Base-by-base conservation (phyloP, 1,284 basidiomycete species). In the Sporisorium graminicola region DNA sequence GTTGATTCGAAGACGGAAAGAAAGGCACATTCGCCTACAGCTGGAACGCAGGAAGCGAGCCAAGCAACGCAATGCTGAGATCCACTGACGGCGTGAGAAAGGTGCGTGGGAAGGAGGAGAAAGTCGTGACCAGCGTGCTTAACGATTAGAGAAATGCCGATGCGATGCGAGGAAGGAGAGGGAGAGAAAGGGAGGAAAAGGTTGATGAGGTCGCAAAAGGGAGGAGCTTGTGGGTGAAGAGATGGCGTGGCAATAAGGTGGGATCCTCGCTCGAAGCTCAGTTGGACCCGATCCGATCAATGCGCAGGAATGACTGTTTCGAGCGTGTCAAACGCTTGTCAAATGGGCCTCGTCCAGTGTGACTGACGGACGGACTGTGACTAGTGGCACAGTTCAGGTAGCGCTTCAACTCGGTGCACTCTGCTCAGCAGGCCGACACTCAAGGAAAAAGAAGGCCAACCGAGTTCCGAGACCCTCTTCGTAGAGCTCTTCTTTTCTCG, bases 211-310 rank as follows among this genome's bases (percentile, higher is more conserved):
- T 47, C 27, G 5, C 8, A 12, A n/a, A n/a, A 49, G 47, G 47
- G 13, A 14, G 4, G 5, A 8, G 27, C 29, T 26, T 29, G 46
- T 40, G 46, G 46, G 46, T 49, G 46, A 29, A 29, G 46, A n/a
- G 46, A 49, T n/a, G 47, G 47, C 47, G 47, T 49, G 27, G 47
- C 47, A 49, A 31, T n/a, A 16, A n/a, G 16, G 18, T 46, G 44
- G 27, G 47, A 29, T 31, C 31, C 7, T 29, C 13, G 16, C 14
- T 29, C 46, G 26, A 29, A 49, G 47, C 27, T 49, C 27, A 49
- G 47, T 49, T 49, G 27, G 24, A 18, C 47, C 47, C 47, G 47
- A 49, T 49, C 47, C 47, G 47, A 49, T 29, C 47, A 49, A 31
- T 29, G 47, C 27, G 26, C 47, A 49, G 29, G 22, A 26, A 46